Percentiles rank a stretch among this genome's conserved stretches.
Conservation (phyloP, 257 asterid genomes). For the Paulownia fortunei region DNA sequence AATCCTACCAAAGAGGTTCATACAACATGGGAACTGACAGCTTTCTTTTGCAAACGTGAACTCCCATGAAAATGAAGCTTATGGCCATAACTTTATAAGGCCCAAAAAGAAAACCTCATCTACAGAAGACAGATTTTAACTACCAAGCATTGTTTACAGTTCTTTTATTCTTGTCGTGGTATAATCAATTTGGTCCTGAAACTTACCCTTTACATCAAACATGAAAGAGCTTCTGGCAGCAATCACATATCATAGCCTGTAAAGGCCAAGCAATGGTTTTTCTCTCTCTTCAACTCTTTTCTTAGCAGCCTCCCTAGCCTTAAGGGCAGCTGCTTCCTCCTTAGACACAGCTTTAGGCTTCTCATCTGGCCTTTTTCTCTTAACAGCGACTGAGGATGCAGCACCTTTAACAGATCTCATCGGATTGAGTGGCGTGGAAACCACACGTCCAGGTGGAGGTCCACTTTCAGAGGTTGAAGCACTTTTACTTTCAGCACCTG, state of each 20-base stretch:
- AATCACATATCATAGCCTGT: slow-evolving; percentile 35
- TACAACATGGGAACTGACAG: background rate
- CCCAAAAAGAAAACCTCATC: background rate
- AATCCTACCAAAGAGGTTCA: background rate
- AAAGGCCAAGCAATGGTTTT: slow-evolving; percentile 71
- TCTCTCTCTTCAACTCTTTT: slow-evolving; percentile 91
- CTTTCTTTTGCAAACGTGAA: background rate
- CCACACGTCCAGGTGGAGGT: slow-evolving; percentile 78
- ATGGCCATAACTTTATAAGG: background rate
- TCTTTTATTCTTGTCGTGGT: background rate
- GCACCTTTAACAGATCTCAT: slow-evolving; percentile 71
- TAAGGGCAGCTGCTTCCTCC: slow-evolving; percentile 92
- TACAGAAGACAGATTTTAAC: background rate
- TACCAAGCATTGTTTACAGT: background rate
- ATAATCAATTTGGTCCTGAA: slow-evolving; percentile 1
- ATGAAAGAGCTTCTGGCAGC: slow-evolving; percentile 30
- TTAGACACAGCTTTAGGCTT: slow-evolving; percentile 77
- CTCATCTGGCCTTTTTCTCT: slow-evolving; percentile 71
- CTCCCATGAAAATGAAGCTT: background rate
- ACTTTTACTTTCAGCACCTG: slow-evolving; percentile 48
- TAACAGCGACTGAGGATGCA: slow-evolving; percentile 71
- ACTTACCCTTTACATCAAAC: slow-evolving; percentile 42
- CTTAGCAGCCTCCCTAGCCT: slow-evolving; percentile 91
- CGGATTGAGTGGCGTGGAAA: slow-evolving; percentile 73
- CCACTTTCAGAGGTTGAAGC: slow-evolving; percentile 56